phyloP scores from a whole-genome alignment of 1,139 yeast species.

The Lodderomyces pseudojiufengensis region DNA sequence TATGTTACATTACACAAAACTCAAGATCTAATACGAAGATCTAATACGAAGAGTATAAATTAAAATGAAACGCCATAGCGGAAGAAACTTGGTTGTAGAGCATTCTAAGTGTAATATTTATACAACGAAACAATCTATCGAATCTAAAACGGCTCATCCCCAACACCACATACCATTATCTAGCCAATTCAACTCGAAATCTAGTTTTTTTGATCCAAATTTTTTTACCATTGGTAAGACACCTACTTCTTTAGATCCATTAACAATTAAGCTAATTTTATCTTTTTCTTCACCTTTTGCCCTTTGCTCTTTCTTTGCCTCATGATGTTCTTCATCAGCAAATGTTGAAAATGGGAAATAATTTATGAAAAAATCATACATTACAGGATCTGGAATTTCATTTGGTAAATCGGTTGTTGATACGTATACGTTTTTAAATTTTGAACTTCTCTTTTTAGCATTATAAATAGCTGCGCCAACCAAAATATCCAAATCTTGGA shows the following conservation, averaged over 20 bases:
- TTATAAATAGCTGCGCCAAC: slow-evolving; percentile 30
- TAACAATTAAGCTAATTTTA: slow-evolving; percentile 23
- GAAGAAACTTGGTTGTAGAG: too few relatives aligned
- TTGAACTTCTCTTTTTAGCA: slow-evolving; percentile 22
- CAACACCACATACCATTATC: slow-evolving; percentile 31
- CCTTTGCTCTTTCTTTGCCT: slow-evolving; percentile 4
- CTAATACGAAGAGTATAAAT: too few relatives aligned
- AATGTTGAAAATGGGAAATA: slow-evolving; percentile 28
- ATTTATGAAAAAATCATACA: slow-evolving; percentile 37
- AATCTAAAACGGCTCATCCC: slow-evolving; percentile 17
- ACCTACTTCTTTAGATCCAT: slow-evolving; percentile 19
- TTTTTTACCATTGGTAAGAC: slow-evolving; percentile 35
- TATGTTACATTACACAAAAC: too few relatives aligned
- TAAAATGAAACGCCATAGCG: too few relatives aligned
- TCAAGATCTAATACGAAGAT: too few relatives aligned
- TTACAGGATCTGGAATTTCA: slow-evolving; percentile 32
- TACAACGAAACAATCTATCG: too few relatives aligned
- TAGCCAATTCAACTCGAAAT: slow-evolving; percentile 39
- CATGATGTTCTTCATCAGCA: slow-evolving; percentile 8
- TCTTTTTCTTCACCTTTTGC: slow-evolving; percentile 10
- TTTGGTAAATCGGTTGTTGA: slow-evolving; percentile 34
- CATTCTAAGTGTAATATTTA: too few relatives aligned
- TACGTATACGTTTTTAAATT: slow-evolving; percentile 18
- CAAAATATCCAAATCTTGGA: slow-evolving; percentile 40
- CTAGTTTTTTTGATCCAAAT: slow-evolving; percentile 27